A percentile compares a stretch with the other conserved stretches of the same genome.
phyloP scores from a whole-genome alignment of 768 basidiomycete species.

The Lentinula raphanica region DNA sequence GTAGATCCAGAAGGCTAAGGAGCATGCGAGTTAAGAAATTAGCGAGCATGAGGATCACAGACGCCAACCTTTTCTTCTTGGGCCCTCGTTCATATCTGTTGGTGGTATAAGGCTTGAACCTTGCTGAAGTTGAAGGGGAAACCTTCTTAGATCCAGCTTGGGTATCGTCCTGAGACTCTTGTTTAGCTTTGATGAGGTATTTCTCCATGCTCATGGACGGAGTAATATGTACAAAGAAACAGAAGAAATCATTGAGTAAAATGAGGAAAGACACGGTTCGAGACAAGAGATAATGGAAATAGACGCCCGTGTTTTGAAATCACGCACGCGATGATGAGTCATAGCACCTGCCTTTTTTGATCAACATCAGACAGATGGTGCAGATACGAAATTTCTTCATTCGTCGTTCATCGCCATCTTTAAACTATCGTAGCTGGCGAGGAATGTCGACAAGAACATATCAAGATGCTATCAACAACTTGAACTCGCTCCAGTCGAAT shows the following conservation, averaged over 20 bases:
- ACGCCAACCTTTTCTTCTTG: slow-evolving; percentile 1
- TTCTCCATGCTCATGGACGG: slow-evolving; percentile 4
- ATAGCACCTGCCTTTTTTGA: slow-evolving; percentile 1
- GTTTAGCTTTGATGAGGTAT: slow-evolving; percentile 7
- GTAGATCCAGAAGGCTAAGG: slow-evolving; percentile 1
- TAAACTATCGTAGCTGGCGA: slow-evolving; percentile 12
- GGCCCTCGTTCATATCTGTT: background rate
- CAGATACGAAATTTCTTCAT: slow-evolving; percentile 5
- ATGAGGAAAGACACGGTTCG: too few species aligned
- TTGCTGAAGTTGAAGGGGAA: background rate
- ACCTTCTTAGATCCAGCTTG: background rate
- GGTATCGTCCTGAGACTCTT: background rate
- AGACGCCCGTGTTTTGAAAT: too few species aligned
- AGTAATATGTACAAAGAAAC: slow-evolving; percentile 2
- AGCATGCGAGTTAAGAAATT: background rate
- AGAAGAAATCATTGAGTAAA: background rate
- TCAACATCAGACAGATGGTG: background rate
- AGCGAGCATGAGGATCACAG: background rate
- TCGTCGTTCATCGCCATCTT: background rate
- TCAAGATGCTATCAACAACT: slow-evolving; percentile 62
- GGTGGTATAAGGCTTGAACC: slow-evolving; percentile 4
- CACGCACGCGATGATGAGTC: background rate
- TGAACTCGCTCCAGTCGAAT: slow-evolving; percentile 88
- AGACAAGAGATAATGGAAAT: too few species aligned
- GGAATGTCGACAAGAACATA: slow-evolving; percentile 65